Conservation (phyloP, 73 alveolate genomes). For the Tetrahymena thermophila region DNA sequence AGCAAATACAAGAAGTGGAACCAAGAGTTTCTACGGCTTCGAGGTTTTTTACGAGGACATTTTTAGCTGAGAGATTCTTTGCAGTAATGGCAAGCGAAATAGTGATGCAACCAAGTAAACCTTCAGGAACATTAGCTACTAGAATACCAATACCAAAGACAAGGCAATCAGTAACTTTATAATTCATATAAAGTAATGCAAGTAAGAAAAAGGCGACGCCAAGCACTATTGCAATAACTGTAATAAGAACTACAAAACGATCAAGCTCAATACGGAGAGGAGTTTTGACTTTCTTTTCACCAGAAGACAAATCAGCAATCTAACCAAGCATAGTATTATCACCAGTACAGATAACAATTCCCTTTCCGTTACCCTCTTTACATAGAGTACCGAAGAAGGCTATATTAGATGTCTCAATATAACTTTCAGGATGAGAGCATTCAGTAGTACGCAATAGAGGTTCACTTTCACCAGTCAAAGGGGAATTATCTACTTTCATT, state of each 20-base stretch:
- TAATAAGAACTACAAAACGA: conserved; percentile 84
- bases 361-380: conserved; percentile 87
- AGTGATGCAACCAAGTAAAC: conserved; percentile 86
- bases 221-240: conserved; percentile 79
- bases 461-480: conserved; percentile 93
- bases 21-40: conserved; percentile 95
- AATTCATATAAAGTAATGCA: conserved; percentile 66
- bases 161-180: conserved; percentile 66
- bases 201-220: conserved; percentile 82
- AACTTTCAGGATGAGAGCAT: conserved; percentile 70
- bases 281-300: conserved; percentile 79
- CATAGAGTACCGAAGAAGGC: conserved; percentile 89
- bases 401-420: conserved; percentile 75
- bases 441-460: conserved; percentile 58
- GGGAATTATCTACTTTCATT: conserved; percentile 88
- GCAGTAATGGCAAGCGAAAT: conserved; percentile 93
- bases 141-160: conserved; percentile 89
- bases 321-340: conserved; percentile 90
- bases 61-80: conserved; percentile 77
- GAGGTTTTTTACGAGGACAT: conserved; percentile 84
- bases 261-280: conserved; percentile 81
- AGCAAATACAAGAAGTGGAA: conserved; percentile 91
- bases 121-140: conserved; percentile 97
- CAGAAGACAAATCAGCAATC: conserved; percentile 88
- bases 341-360: conserved; percentile 87